phyloP scores from a whole-genome alignment of 352 stramenopile genomes.

The Peronospora tabacina region DNA sequence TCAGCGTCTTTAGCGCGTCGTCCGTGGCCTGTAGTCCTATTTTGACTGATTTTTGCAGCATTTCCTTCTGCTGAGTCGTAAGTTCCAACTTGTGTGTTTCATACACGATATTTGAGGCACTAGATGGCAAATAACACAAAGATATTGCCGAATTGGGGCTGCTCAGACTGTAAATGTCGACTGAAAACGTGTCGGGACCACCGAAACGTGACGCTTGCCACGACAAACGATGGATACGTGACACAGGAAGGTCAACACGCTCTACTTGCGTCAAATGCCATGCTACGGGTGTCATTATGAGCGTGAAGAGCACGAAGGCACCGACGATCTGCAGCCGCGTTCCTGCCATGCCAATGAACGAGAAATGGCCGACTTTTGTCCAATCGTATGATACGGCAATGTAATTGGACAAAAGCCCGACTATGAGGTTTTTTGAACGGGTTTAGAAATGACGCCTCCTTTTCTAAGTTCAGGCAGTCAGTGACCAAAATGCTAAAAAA shows the following conservation, averaged over 20 bases:
- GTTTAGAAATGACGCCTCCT: background rate
- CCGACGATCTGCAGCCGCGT: conserved; percentile 69
- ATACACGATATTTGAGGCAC: conserved; percentile 17
- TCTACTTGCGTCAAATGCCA: conserved; percentile 65
- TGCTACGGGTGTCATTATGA: conserved; percentile 50
- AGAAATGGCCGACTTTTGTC: background rate
- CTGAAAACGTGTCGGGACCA: conserved; percentile 11
- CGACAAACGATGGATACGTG: conserved; percentile 50
- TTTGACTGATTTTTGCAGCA: conserved; percentile 6
- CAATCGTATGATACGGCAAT: background rate
- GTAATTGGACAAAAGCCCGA: background rate
- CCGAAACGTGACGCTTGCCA: conserved; percentile 28
- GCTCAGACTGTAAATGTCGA: conserved; percentile 22
- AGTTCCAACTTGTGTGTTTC: conserved; percentile 9
- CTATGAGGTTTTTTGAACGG: too few relatives aligned
- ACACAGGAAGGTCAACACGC: conserved; percentile 43
- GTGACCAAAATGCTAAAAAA: conserved; percentile 20
- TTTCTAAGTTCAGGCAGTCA: background rate
- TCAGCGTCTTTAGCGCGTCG: conserved; percentile 18
- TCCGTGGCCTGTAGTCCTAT: conserved; percentile 19
- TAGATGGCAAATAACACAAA: conserved; percentile 10
- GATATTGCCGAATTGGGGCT: background rate
- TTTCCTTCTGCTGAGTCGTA: conserved; percentile 4
- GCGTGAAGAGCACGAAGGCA: conserved; percentile 64
- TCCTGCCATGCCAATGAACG: conserved; percentile 38